Conservation (phyloP, 2,329 filamentous ascomycete genomes). For the Sporothrix protearum region DNA sequence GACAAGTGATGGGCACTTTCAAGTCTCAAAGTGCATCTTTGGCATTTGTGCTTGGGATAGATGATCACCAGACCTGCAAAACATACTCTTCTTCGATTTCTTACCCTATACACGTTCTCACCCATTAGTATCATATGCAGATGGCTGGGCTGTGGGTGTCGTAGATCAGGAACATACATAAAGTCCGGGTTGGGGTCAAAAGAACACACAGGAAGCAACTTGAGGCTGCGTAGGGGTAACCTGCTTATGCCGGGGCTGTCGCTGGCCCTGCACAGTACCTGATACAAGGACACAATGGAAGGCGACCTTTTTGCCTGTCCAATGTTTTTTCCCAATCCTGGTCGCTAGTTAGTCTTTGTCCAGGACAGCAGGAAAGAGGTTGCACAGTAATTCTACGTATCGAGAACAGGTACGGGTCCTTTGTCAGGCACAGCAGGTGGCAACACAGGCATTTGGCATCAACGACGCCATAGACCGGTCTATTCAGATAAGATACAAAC, state of each 20-base stretch:
- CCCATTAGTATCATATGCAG: too few species aligned
- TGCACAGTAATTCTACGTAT: not conserved
- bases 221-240: too few species aligned
- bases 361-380: too few species aligned
- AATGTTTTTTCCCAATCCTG: too few species aligned
- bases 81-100: not conserved
- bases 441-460: not conserved
- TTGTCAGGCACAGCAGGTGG: constrained; percentile 5
- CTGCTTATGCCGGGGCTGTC: not conserved
- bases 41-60: too few species aligned
- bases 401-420: not conserved
- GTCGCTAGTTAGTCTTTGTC: too few species aligned
- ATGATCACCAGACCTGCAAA: constrained; percentile 12
- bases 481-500: not conserved
- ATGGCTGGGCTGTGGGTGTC: not conserved
- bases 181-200: too few species aligned
- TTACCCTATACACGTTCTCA: not conserved
- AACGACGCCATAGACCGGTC: not conserved
- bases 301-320: too few species aligned
- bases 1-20: not conserved
- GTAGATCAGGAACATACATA: constrained; percentile 1
- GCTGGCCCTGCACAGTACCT: not conserved
- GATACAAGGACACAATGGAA: too few species aligned
- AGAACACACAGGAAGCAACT: too few species aligned
- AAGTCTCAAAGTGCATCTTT: not conserved